Evolutionary conservation across 192 early-diverging fungal genomes (phyloP).

Genomic region (Geosiphon pyriformis): DNA sequence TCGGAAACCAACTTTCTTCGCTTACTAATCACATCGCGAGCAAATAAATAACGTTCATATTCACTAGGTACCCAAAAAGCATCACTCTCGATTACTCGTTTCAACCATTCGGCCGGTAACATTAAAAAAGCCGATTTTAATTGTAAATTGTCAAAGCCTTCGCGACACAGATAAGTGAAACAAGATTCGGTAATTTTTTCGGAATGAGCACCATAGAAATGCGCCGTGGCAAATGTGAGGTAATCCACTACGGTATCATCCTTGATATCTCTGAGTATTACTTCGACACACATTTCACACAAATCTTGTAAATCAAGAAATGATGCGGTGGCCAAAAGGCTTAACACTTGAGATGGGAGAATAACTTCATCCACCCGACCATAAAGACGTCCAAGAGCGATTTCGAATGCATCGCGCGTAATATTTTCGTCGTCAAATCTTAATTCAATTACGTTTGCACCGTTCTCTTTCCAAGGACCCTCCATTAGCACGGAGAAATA

Average conservation of each 20-base stretch:
- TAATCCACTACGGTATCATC: conserved; percentile 35
- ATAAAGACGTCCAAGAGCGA: conserved; percentile 46
- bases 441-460: conserved; percentile 28
- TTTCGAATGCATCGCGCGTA: conserved; percentile 47
- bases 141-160: conserved; percentile 39
- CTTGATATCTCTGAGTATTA: conserved; percentile 20
- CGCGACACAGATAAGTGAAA: conserved; percentile 47
- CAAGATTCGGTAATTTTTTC: conserved; percentile 43
- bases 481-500: conserved; percentile 44
- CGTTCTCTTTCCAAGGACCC: conserved; percentile 44
- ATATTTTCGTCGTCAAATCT: conserved; percentile 48
- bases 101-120: conserved; percentile 40
- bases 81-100: conserved; percentile 41
- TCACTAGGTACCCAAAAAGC: conserved; percentile 57
- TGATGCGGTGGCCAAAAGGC: conserved; percentile 41
- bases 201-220: conserved; percentile 39
- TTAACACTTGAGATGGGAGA: conserved; percentile 33
- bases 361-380: conserved; percentile 41
- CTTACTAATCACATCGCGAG: conserved; percentile 29
- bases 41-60: conserved; percentile 49
- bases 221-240: conserved; percentile 38
- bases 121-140: conserved; percentile 31
- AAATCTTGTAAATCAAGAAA: conserved; percentile 45
- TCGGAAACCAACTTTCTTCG: conserved; percentile 9
- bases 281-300: conserved; percentile 35